Conservation (phyloP, 192 early-diverging fungal genomes). For the Backusella tarrabulga region DNA sequence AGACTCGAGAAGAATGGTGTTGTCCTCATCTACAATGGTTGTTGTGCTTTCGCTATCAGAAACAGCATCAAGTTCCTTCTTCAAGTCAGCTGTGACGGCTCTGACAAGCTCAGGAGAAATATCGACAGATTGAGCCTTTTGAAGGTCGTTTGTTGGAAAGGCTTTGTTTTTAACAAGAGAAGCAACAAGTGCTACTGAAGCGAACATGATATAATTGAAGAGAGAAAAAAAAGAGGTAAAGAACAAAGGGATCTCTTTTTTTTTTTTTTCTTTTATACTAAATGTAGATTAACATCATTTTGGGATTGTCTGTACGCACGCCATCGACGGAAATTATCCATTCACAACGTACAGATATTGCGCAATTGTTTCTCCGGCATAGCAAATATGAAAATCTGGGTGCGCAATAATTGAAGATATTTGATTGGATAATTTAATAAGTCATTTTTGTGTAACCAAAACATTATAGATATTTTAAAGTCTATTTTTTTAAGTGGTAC, state of each 20-base stretch:
- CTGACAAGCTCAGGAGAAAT: slow-evolving; percentile 22
- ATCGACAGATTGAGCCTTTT: not conserved
- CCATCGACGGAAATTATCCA: slow-evolving; percentile 20
- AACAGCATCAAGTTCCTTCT: slow-evolving; percentile 9
- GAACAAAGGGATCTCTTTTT: not conserved
- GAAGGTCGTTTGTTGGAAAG: slow-evolving; percentile 4
- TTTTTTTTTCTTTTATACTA: slow-evolving; percentile 1
- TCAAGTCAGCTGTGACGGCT: not conserved
- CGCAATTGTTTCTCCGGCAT: slow-evolving; percentile 30
- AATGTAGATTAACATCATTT: not conserved
- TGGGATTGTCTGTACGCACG: slow-evolving; percentile 12
- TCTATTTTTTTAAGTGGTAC: slow-evolving; percentile 2
- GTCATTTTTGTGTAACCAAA: not conserved
- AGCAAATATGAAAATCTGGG: not conserved
- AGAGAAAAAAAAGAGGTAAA: slow-evolving; percentile 1
- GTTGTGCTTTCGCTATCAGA: slow-evolving; percentile 25
- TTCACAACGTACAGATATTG: slow-evolving; percentile 23
- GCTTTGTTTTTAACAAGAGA: slow-evolving; percentile 28
- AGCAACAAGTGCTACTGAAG: slow-evolving; percentile 36
- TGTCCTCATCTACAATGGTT: slow-evolving; percentile 37
- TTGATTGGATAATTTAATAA: not conserved
- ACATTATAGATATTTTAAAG: not conserved
- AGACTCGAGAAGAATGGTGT: slow-evolving; percentile 14
- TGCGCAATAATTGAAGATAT: not conserved
- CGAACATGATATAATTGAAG: slow-evolving; percentile 25